Conservation (phyloP, 345 rosid genomes). For the Salix dunnii region DNA sequence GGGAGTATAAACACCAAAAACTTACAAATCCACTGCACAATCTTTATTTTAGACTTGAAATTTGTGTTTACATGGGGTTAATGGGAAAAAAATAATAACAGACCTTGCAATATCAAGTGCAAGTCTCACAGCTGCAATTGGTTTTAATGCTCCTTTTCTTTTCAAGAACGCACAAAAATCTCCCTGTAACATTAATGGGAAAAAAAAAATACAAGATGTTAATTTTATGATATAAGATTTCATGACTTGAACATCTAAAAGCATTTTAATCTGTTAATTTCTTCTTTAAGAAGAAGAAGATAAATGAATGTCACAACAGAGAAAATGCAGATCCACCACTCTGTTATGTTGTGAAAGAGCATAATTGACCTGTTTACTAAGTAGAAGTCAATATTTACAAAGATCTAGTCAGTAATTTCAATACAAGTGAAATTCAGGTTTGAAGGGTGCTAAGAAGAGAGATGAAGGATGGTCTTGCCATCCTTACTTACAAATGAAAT, state of each 20-base stretch:
- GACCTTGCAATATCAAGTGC: constrained; percentile 98
- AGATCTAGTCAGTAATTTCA: not conserved
- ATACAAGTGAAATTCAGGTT: not conserved
- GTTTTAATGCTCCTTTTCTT: constrained; percentile 56
- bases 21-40: too few relatives aligned
- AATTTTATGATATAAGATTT: not conserved
- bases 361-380: not conserved
- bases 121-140: constrained; percentile 55
- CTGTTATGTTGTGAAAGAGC: not conserved
- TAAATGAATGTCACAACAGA: not conserved
- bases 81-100: not conserved
- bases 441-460: not conserved
- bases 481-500: not conserved
- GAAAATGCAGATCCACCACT: not conserved
- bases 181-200: constrained; percentile 46
- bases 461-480: not conserved
- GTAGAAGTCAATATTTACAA: too few relatives aligned
- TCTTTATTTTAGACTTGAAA: too few relatives aligned
- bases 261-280: not conserved
- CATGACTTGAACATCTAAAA: not conserved
- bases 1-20: not conserved
- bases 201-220: not conserved
- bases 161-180: constrained; percentile 63
- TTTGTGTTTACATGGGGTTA: too few relatives aligned
- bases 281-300: not conserved